A percentile compares a stretch with the other conserved stretches of the same genome.
Conservation (phyloP, 208 protist species). For the Crithidia sp. region DNA sequence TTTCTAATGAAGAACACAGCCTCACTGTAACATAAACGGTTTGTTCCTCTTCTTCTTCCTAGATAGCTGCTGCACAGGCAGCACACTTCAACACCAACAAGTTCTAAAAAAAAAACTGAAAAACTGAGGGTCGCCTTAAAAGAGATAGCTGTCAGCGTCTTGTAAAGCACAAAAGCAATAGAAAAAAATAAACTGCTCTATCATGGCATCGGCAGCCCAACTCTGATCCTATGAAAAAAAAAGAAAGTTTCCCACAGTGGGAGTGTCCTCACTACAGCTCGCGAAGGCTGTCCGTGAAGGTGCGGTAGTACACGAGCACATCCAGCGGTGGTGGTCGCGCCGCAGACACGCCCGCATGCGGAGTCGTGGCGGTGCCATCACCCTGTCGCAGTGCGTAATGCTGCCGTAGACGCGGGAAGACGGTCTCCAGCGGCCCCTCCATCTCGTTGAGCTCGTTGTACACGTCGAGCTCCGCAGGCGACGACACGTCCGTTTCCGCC, state of each 20-base stretch:
- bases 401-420: slow-evolving; percentile 43
- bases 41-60: not conserved
- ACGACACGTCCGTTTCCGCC: not conserved
- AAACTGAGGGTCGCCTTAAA: too few relatives aligned
- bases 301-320: slow-evolving; percentile 68
- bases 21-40: not conserved
- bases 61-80: too few relatives aligned
- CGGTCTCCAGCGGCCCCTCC: slow-evolving; percentile 41
- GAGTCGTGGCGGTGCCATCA: not conserved
- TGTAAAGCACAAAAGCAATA: too few relatives aligned
- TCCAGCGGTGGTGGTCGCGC: slow-evolving; percentile 63
- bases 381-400: slow-evolving; percentile 20
- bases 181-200: too few relatives aligned
- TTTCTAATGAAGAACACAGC: not conserved
- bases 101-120: too few relatives aligned
- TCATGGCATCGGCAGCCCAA: too few relatives aligned
- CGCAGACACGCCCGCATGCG: slow-evolving; percentile 2
- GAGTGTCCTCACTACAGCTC: slow-evolving; percentile 30
- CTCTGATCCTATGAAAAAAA: too few relatives aligned
- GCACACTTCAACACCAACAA: too few relatives aligned
- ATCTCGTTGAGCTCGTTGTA: slow-evolving; percentile 39
- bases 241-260: too few relatives aligned
- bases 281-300: slow-evolving; percentile 64
- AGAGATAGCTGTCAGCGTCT: too few relatives aligned
- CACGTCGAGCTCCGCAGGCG: not conserved